Evolutionary conservation across 352 stramenopile species (phyloP).

Genomic region (Albugo laibachii): DNA sequence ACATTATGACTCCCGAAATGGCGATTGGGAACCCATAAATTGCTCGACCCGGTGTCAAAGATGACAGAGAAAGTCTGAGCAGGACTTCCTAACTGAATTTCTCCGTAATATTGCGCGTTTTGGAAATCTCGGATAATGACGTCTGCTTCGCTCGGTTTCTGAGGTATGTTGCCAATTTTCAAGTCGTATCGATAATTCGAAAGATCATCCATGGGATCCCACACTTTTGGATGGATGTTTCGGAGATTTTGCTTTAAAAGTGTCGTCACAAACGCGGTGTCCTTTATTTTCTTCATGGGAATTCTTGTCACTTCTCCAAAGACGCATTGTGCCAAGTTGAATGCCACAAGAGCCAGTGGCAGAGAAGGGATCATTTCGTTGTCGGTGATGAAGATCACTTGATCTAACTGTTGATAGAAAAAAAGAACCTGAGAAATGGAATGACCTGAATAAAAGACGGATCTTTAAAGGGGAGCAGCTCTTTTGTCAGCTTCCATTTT

Average conservation of each 20-base stretch:
- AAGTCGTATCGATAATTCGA: too few relatives aligned
- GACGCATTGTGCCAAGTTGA: background rate
- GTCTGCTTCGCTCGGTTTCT: background rate
- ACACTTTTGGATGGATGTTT: too few relatives aligned
- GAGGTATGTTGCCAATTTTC: too few relatives aligned
- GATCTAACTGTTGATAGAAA: too few relatives aligned
- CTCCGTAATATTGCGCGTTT: slow-evolving; percentile 90
- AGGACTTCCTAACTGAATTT: slow-evolving; percentile 81
- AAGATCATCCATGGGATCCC: too few relatives aligned
- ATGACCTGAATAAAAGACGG: too few relatives aligned
- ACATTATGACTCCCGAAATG: slow-evolving; percentile 52
- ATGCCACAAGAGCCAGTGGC: too few relatives aligned
- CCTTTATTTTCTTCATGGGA: slow-evolving; percentile 40
- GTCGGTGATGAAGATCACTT: too few relatives aligned
- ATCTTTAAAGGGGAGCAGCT: too few relatives aligned
- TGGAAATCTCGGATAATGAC: slow-evolving; percentile 79
- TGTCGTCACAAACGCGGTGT: slow-evolving; percentile 39
- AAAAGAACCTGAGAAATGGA: too few relatives aligned
- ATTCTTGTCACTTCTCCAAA: slow-evolving; percentile 22
- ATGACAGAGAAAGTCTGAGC: slow-evolving; percentile 87
- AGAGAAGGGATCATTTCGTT: too few relatives aligned
- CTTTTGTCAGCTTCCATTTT: too few relatives aligned
- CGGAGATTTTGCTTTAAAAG: slow-evolving; percentile 12
- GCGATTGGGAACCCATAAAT: slow-evolving; percentile 89
- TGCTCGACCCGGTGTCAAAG: slow-evolving; percentile 93